Evolutionary conservation across 345 rosid genomes (phyloP), one percentile per base, ranked within the genome.

Genomic region (Garcia nutans): DNA sequence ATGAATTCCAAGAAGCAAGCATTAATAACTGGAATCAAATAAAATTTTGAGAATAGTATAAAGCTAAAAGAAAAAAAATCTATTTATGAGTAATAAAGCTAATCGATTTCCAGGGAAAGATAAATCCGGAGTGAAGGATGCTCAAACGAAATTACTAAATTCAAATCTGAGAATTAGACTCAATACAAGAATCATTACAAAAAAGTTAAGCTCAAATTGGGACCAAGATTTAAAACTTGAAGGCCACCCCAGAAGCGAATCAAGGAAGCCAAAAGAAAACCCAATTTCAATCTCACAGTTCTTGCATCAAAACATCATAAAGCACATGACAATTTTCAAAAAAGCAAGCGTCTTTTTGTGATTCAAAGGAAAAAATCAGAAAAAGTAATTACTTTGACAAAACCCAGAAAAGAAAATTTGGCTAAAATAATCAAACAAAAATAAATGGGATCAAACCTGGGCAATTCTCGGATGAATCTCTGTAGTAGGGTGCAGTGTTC

Each of bases 381-480:
- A 9, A 64, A 37, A 78, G 62, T 19, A 8, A 42, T 17, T 23
- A 15, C 26, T 70, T 62, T 16, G 60, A 50, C 15, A 55, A 54
- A 56, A n/a, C 47, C 71, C 63, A 63, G 47, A 52, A 49, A 33
- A 33, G 23, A 72, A 28, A 47, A 57, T 10, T 67, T 10, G 68
- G 54, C n/a, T 11, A 7, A 68, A 67, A 57, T 10, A 44, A 28
- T 10, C 67, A 44, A 5, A n/a, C 20, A 63, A 41, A 67, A 56
- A 50, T 12, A 37, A 37, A 37, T 3, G 41, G 64, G 71, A 65
- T 71, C 68, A 31, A 74, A 72, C 87, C 81, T 71, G 75, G 68
- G 52, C 58, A 15, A 19, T 15, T 54, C 72, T 54, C 3, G 20
- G 0, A 6, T 50, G 61, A 82, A 73, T 77, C 84, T 69, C 64